Evolutionary conservation across 441 rosid genomes (phyloP), one percentile per base, ranked within the genome.

Genomic region (Corymbia citriodora): DNA sequence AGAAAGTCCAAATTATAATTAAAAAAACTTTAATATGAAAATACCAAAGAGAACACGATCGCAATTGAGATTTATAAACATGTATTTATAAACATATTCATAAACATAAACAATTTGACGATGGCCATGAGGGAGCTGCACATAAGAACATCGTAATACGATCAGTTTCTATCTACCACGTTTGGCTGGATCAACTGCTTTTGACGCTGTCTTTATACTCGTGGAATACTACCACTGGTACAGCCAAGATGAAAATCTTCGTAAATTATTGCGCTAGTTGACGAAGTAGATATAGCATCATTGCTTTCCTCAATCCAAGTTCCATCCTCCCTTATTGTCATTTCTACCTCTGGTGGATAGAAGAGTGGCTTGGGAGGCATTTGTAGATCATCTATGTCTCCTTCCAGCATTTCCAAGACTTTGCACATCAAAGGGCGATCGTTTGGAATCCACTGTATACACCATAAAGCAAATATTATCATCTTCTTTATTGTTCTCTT

Each of bases 381-480:
- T 57, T 57, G 61, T 57, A 21, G 27, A 57, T 21, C 27, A 9
- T 21, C 61, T 21, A 4, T 1, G 9, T 57, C 61, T 21, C 61
- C 0, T 57, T 21, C 6, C 0, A 57, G 61, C 61, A 57, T 57
- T 9, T 57, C 1, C 27, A 57, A 21, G 61, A 57, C 27, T 57
- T 57, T 57, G 0, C 0, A 12, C 61, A 57, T 21, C 0, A 12
- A 21, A 57, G 61, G 61, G 61, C 61, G 12, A 0, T 21, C 27
- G 1, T 1, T 0, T 19, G 61, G 61, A 57, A 19, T 57, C 61
- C 61, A 57, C 2, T 57, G 61, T 21, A 57, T 57, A 27, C 27
- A 57, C 61, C 61, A 57, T 9, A 57, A 27, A 21, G 27, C 61
- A 57, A 4, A 5, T 57, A 55, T 57, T 57, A 57, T 57, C 57